These are phyloP conservation scores for Picea glauca DNA, from an alignment of 75 land plant genomes.

Conservation along the genomic window DNA sequence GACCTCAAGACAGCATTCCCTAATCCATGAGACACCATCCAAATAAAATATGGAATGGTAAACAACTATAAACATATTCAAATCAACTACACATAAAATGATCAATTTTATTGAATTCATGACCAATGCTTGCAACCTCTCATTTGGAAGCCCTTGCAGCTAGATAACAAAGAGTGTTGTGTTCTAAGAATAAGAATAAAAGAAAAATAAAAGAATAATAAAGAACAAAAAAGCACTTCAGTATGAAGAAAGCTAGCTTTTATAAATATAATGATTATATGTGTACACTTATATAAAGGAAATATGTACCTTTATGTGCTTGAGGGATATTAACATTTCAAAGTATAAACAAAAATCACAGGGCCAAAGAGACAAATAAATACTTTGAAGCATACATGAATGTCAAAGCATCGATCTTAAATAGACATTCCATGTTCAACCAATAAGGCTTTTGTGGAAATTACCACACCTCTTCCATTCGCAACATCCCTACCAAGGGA, in stretches of 20 bases:
- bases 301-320: neutral
- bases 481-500: conserved; percentile 87
- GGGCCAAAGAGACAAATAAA: neutral
- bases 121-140: too few relatives aligned
- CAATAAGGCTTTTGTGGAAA: conserved; percentile 66
- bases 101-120: too few relatives aligned
- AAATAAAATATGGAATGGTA: neutral
- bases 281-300: neutral
- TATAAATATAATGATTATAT: neutral
- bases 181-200: neutral
- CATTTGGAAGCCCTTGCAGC: too few relatives aligned
- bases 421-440: conserved; percentile 60
- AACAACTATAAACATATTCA: neutral
- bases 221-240: neutral
- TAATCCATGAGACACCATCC: neutral
- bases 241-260: neutral
- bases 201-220: neutral
- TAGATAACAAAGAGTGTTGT: too few relatives aligned
- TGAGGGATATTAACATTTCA: neutral
- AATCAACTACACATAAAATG: too few relatives aligned
- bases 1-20: too few relatives aligned
- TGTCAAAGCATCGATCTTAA: conserved; percentile 41
- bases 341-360: neutral
- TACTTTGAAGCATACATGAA: conserved; percentile 40
- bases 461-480: conserved; percentile 74